Conservation (phyloP, 768 basidiomycete species). For the Gloeostereum incarnatum region DNA sequence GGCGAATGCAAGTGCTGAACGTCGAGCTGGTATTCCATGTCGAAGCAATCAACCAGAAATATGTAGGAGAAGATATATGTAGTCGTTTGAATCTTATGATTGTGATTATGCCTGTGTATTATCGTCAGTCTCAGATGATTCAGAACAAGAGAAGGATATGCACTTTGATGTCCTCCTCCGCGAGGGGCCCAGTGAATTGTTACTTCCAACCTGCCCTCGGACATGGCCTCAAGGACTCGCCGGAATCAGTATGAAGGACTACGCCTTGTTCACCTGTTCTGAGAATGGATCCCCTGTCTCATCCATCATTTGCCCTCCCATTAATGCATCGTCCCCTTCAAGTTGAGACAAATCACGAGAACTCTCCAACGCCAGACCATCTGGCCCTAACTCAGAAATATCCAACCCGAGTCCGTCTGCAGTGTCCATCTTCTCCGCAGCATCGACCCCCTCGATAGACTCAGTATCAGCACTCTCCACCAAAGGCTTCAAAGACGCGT, state of each 20-base stretch:
- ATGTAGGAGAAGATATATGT: not conserved
- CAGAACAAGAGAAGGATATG: not conserved
- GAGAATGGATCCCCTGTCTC: slow-evolving; percentile 53
- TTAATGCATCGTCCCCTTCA: slow-evolving; percentile 37
- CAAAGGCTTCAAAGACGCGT: slow-evolving; percentile 47
- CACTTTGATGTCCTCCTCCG: not conserved
- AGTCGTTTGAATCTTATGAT: not conserved
- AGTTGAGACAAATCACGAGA: slow-evolving; percentile 49
- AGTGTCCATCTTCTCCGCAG: slow-evolving; percentile 23
- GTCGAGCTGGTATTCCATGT: not conserved
- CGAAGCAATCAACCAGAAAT: too few relatives aligned
- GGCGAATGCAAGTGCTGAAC: slow-evolving; percentile 24
- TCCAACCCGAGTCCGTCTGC: slow-evolving; percentile 44
- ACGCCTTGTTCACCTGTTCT: not conserved
- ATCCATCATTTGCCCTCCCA: slow-evolving; percentile 57
- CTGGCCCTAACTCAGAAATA: slow-evolving; percentile 56
- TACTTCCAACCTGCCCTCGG: not conserved
- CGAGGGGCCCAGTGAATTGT: not conserved
- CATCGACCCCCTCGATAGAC: slow-evolving; percentile 20
- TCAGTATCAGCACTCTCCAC: slow-evolving; percentile 37
- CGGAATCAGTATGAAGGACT: not conserved
- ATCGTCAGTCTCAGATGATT: not conserved
- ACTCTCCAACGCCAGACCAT: slow-evolving; percentile 48
- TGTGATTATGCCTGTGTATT: not conserved
- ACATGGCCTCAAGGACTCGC: not conserved